Evolutionary conservation across 352 stramenopile genomes (phyloP).

Genomic region (Nothophytophthora sp.): DNA sequence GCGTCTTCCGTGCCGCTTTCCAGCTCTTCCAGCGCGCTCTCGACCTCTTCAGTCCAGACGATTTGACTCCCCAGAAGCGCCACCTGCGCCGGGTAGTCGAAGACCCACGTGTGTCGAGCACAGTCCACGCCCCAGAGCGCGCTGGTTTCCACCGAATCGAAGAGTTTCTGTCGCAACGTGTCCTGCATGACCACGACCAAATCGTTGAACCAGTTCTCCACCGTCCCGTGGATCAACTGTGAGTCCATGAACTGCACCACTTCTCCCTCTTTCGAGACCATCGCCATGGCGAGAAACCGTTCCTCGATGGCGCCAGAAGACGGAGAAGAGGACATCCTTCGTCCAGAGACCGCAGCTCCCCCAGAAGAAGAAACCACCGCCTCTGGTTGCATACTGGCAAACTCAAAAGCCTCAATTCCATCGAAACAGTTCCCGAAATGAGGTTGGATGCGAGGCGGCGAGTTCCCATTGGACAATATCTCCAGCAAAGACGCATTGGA

Average conservation of each 20-base stretch:
- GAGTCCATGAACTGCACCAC: slow-evolving; percentile 83
- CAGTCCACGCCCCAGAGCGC: slow-evolving; percentile 91
- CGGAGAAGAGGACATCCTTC: slow-evolving; percentile 10
- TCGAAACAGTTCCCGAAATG: slow-evolving; percentile 93
- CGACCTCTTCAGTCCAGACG: slow-evolving; percentile 93
- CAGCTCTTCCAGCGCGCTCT: slow-evolving; percentile 92
- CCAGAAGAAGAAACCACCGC: slow-evolving; percentile 1
- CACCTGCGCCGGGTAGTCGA: slow-evolving; percentile 88
- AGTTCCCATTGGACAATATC: slow-evolving; percentile 95
- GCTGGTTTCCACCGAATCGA: slow-evolving; percentile 92
- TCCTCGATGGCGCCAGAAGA: slow-evolving; percentile 27
- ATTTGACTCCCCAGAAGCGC: slow-evolving; percentile 92
- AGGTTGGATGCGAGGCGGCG: slow-evolving; percentile 81
- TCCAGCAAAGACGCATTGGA: slow-evolving; percentile 94
- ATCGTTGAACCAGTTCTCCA: slow-evolving; percentile 95
- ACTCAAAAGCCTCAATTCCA: slow-evolving; percentile 84
- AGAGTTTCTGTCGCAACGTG: slow-evolving; percentile 81
- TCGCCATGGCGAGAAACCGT: slow-evolving; percentile 83
- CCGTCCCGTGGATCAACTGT: slow-evolving; percentile 82
- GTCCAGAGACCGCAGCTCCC: slow-evolving; percentile 11
- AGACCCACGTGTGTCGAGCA: slow-evolving; percentile 87
- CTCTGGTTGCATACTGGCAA: slow-evolving; percentile 39
- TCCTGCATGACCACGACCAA: slow-evolving; percentile 94
- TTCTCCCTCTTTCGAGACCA: slow-evolving; percentile 97
- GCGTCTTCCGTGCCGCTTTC: slow-evolving; percentile 95